Percentiles rank a stretch among this genome's conserved stretches.
These are phyloP conservation scores for Pelargonium nanum DNA, from an alignment of 345 rosid species.

Conservation along the genomic window DNA sequence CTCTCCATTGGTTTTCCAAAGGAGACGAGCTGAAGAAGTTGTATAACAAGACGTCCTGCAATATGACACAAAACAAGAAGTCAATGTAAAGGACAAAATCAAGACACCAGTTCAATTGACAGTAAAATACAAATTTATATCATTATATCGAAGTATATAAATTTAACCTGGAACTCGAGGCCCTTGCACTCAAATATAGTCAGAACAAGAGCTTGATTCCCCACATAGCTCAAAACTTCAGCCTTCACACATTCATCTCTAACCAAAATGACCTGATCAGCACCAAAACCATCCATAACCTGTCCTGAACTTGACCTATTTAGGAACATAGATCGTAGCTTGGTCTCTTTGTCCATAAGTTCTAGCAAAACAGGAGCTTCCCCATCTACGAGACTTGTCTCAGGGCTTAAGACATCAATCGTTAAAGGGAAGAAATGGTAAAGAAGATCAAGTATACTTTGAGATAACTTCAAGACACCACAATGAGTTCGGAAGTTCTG, in stretches of 20 bases:
- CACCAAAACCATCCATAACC: conserved; percentile 33
- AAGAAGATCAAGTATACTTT: conserved; percentile 40
- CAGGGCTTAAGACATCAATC: conserved; percentile 28
- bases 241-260: conserved; percentile 25
- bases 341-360: conserved; percentile 20
- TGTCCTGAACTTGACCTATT: conserved; percentile 8
- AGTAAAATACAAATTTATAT: no score
- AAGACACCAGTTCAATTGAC: no score
- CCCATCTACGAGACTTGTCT: conserved; percentile 33
- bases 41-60: conserved; percentile 41
- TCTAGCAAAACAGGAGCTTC: conserved; percentile 42
- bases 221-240: conserved; percentile 18
- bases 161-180: conserved; percentile 40
- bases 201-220: conserved; percentile 41
- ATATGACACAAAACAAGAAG: no score
- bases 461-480: conserved; percentile 43
- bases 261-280: conserved; percentile 41
- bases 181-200: conserved; percentile 43
- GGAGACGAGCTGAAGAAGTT: conserved; percentile 44
- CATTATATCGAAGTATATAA: no score
- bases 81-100: no score
- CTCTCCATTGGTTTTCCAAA: conserved; percentile 35
- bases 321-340: conserved; percentile 30
- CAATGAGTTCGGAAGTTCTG: conserved; percentile 50
- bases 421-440: conserved; percentile 29